Evolutionary conservation across 2,329 filamentous ascomycete species (phyloP), one percentile per base, ranked within the genome.

Genomic region (Ophiostoma novo-ulmi): DNA sequence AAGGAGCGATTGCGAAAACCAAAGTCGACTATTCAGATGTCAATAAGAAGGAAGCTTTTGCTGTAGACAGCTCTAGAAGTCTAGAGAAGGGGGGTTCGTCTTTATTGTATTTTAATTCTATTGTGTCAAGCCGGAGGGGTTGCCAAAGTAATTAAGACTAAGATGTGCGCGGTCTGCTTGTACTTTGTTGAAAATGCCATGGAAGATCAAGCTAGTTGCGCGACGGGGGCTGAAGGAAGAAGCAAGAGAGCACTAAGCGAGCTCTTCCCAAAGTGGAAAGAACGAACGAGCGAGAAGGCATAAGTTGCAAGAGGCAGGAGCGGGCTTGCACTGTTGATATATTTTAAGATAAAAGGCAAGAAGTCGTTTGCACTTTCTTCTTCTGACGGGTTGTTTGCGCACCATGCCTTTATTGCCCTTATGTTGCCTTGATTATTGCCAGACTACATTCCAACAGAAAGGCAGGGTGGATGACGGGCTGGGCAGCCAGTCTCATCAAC

Each of bases 1-100:
- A 58, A 58, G 52, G 52, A 58, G 52, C 52, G 52, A 58, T 17
- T 58, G 52, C 52, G 52, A 58, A 26, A 58, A 58, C 52, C n/a
- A 13, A 58, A 58, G 22, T 22, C 22, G 6, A 55, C 48, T 22
- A 26, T 8, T 4, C n/a, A 22, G n/a, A 58, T 17, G 22, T 26
- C 52, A 63, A 36, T 31, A n/a, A 61, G 55, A 31, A 7, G 58
- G 31, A 63, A 35, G 31, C 58, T 63, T 14, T 31, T 31, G 31
- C 20, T 10, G 17, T 58, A 10, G 20, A 26, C 22, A 35, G 55
- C 48, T 55, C 3, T n/a, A 55, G n/a, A n/a, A 22, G 10, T 44
- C 20, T 22, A n/a, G 7, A n/a, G 22, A 13, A 26, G 52, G 52
- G 52, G 52, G 22, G 39, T 11, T 11, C 52, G 22, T 58, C 52